phyloP scores from a whole-genome alignment of 2,329 filamentous ascomycete genomes.

The Trichophyton verrucosum region DNA sequence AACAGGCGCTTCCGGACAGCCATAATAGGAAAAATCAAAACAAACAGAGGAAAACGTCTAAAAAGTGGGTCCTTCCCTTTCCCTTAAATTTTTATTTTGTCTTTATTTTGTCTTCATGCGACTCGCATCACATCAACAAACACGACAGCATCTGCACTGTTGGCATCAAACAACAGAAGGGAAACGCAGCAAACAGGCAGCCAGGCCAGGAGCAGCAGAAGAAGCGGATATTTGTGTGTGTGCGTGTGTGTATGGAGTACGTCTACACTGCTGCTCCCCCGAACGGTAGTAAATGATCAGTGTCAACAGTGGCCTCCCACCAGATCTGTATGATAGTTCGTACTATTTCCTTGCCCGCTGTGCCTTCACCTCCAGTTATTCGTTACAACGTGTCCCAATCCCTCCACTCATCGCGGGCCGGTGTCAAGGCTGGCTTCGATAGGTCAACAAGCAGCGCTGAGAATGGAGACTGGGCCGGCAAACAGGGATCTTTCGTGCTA shows the following conservation, averaged over 20 bases:
- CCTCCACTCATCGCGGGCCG: slow-evolving; percentile 9
- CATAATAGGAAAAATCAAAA: slow-evolving; percentile 11
- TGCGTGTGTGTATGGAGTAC: background rate
- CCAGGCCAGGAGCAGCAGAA: background rate
- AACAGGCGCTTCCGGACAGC: background rate
- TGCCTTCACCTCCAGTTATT: background rate
- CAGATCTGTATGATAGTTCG: background rate
- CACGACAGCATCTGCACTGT: background rate
- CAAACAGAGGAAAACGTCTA: slow-evolving; percentile 8
- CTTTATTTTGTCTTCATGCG: background rate
- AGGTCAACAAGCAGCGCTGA: background rate
- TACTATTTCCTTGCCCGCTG: background rate
- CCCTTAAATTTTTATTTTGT: background rate
- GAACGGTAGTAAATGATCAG: background rate
- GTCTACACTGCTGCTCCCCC: background rate
- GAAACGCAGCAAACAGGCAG: background rate
- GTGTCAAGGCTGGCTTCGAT: background rate
- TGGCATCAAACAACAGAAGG: background rate
- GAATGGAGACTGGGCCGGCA: background rate
- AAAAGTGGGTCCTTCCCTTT: background rate
- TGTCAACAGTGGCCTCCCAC: background rate
- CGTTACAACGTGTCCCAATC: background rate
- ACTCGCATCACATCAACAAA: background rate
- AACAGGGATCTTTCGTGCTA: slow-evolving; percentile 1
- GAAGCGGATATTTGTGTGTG: background rate